Evolutionary conservation across 2,329 filamentous ascomycete species (phyloP).

Genomic region (Xylaria sp.): DNA sequence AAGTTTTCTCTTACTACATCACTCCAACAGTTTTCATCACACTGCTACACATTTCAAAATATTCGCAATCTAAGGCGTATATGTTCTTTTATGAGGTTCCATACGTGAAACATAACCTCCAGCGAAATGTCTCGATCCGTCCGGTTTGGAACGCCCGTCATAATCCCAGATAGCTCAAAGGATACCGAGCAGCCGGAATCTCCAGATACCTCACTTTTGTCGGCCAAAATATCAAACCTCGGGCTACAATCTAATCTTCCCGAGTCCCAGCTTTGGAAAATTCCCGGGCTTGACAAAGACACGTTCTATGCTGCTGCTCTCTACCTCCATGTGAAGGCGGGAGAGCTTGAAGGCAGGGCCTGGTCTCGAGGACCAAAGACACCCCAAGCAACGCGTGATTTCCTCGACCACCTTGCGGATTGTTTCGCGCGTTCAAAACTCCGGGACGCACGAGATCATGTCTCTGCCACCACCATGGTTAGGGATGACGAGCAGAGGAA

Average conservation of each 20-base stretch:
- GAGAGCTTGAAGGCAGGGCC: not conserved
- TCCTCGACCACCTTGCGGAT: not conserved
- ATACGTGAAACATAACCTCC: no score
- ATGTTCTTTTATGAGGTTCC: no score
- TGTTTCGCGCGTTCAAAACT: not conserved
- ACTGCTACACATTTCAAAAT: no score
- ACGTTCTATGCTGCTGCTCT: slow-evolving; percentile 1
- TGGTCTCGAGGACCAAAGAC: not conserved
- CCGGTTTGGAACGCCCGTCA: not conserved
- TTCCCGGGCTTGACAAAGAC: not conserved
- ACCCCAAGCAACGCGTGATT: not conserved
- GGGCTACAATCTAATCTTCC: not conserved
- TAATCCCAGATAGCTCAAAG: not conserved
- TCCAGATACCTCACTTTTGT: not conserved
- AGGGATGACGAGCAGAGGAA: not conserved
- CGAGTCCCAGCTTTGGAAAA: not conserved
- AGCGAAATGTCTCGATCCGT: not conserved
- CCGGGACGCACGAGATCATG: not conserved
- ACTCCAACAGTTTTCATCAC: no score
- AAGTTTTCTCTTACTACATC: no score
- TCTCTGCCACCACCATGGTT: not conserved
- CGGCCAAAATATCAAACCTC: not conserved
- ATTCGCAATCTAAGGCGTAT: no score
- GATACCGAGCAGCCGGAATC: not conserved
- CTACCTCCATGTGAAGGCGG: not conserved